These are phyloP conservation scores for Codiaeum variegatum DNA, from an alignment of 441 rosid genomes.

Conservation along the genomic window DNA sequence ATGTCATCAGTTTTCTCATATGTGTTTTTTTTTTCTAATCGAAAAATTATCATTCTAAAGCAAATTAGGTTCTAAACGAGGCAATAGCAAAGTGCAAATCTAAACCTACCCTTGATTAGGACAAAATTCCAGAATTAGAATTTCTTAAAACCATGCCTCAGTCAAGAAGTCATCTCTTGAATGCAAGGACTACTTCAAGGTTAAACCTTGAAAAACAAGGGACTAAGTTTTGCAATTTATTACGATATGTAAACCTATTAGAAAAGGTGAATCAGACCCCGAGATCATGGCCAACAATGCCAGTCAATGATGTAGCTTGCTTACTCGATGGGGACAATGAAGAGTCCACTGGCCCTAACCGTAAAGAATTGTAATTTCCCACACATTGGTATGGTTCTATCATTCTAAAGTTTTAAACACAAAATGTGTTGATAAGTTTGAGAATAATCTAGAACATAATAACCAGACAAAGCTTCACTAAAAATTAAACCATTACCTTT, in stretches of 20 bases:
- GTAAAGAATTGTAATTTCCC: not conserved
- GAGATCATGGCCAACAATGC: too few relatives aligned
- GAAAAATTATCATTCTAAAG: not conserved
- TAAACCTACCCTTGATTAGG: not conserved
- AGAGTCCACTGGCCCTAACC: too few relatives aligned
- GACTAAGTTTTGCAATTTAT: not conserved
- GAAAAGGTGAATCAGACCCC: too few relatives aligned
- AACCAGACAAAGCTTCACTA: not conserved
- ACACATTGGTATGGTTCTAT: not conserved
- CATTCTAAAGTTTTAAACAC: not conserved
- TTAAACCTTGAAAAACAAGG: not conserved
- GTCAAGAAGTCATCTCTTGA: not conserved
- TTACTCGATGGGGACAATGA: too few relatives aligned
- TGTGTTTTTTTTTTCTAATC: not conserved
- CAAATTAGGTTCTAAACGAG: not conserved
- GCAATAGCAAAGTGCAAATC: not conserved
- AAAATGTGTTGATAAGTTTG: not conserved
- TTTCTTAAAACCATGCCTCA: not conserved
- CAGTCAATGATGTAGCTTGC: too few relatives aligned
- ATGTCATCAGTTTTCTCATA: not conserved
- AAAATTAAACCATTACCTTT: conserved; percentile 43
- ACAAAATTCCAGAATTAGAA: not conserved
- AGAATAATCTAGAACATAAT: not conserved
- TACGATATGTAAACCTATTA: not conserved
- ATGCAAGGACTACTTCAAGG: not conserved